Percentiles rank a stretch among this genome's conserved stretches.
These are phyloP conservation scores for Mortierella claussenii DNA, from an alignment of 192 early-diverging fungal species.

Conservation along the genomic window DNA sequence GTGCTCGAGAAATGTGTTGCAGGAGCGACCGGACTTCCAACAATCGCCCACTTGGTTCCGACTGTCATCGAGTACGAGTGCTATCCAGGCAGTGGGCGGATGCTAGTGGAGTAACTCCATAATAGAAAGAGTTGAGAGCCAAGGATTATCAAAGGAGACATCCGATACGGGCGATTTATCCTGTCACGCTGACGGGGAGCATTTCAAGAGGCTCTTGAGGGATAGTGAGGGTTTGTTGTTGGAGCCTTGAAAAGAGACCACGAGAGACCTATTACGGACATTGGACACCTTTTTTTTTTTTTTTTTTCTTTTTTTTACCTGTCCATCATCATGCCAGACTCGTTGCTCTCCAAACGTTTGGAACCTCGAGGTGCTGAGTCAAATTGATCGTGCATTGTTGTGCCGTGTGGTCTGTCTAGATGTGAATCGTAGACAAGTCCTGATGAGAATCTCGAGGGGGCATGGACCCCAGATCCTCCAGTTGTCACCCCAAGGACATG, in stretches of 20 bases:
- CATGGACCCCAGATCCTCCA: constrained; percentile 33
- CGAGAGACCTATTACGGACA: constrained; percentile 34
- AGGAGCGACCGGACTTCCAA: constrained; percentile 27
- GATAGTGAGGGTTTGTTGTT: constrained; percentile 29
- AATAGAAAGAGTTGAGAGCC: constrained; percentile 21
- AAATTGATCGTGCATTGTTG: constrained; percentile 32
- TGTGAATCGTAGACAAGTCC: constrained; percentile 27
- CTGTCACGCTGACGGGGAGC: constrained; percentile 45
- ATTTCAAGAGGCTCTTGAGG: constrained; percentile 37
- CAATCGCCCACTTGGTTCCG: constrained; percentile 52
- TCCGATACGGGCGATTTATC: constrained; percentile 25
- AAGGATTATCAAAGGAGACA: constrained; percentile 10
- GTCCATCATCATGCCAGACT: neutral
- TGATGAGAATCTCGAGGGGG: constrained; percentile 34
- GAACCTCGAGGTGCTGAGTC: constrained; percentile 30
- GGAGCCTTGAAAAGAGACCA: constrained; percentile 44
- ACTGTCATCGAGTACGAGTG: constrained; percentile 40
- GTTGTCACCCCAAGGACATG: constrained; percentile 29
- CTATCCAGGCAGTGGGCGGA: constrained; percentile 20
- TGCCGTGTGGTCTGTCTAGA: constrained; percentile 43
- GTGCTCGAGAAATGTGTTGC: constrained; percentile 35
- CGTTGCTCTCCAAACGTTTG: constrained; percentile 11
- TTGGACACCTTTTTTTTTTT: neutral
- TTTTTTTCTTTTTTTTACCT: neutral
- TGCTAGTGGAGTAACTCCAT: constrained; percentile 30